Conservation (phyloP, 1,139 yeast species). For the Suhomyces chickasaworum region DNA sequence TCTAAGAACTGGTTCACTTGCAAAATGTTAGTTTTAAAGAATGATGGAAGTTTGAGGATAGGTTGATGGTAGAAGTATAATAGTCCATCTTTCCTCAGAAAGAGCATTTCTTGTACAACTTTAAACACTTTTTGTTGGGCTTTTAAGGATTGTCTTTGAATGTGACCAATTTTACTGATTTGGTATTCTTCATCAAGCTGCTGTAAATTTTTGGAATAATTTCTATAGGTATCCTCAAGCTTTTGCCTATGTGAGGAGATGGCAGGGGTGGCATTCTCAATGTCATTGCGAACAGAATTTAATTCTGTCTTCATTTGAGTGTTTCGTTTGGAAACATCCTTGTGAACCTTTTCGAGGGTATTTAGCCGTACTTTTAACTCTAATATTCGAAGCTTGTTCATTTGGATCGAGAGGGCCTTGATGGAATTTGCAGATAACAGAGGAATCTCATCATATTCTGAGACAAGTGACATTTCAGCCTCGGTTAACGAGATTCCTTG, state of each 20-base stretch:
- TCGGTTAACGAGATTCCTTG: slow-evolving; percentile 8
- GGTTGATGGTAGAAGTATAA: slow-evolving; percentile 32
- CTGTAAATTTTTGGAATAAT: slow-evolving; percentile 12
- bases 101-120: slow-evolving; percentile 29
- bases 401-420: slow-evolving; percentile 44
- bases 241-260: not conserved
- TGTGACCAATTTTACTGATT: slow-evolving; percentile 26
- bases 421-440: slow-evolving; percentile 32
- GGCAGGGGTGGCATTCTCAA: not conserved
- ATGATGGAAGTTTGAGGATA: slow-evolving; percentile 31
- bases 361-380: slow-evolving; percentile 28
- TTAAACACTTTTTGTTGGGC: slow-evolving; percentile 29
- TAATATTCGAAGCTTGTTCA: slow-evolving; percentile 40
- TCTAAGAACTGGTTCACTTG: slow-evolving; percentile 45
- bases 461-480: slow-evolving; percentile 4
- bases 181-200: slow-evolving; percentile 15
- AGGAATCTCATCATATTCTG: slow-evolving; percentile 19
- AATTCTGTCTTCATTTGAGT: slow-evolving; percentile 17
- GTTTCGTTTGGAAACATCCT: slow-evolving; percentile 21
- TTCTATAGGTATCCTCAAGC: not conserved
- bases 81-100: slow-evolving; percentile 19
- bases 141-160: slow-evolving; percentile 32
- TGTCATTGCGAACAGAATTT: slow-evolving; percentile 13
- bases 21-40: slow-evolving; percentile 33
- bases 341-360: slow-evolving; percentile 25